These are phyloP conservation scores for Tripidium arundinaceum DNA, from an alignment of 202 grass and related monocot genomes.

Conservation along the genomic window DNA sequence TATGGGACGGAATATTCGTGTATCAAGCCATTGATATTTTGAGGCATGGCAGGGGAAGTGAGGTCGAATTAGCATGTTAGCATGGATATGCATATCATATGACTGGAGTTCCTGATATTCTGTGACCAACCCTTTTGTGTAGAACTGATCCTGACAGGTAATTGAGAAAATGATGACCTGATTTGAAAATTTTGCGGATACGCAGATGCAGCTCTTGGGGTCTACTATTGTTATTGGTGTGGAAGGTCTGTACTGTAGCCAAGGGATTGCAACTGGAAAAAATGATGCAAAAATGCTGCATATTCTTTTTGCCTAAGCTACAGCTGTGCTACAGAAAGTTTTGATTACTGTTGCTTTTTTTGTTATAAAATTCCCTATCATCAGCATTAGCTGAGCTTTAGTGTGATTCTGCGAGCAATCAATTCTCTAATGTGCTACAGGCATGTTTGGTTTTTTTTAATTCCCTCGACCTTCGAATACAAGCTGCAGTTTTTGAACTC, in stretches of 20 bases:
- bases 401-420: not conserved
- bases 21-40: not conserved
- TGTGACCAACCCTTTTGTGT: not conserved
- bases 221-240: not conserved
- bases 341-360: not conserved
- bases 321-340: not conserved
- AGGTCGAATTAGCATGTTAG: not conserved
- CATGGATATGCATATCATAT: not conserved
- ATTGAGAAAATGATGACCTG: not conserved
- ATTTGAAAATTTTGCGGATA: not conserved
- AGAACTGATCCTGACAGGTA: conserved; percentile 5
- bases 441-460: not conserved
- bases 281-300: not conserved
- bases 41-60: not conserved
- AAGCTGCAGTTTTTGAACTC: no score
- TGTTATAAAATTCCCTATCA: not conserved
- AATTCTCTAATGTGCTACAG: not conserved
- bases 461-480: not conserved
- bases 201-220: not conserved
- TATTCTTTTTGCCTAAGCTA: conserved; percentile 4
- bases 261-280: not conserved
- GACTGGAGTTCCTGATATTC: not conserved
- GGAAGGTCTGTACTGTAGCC: conserved; percentile 3
- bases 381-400: not conserved
- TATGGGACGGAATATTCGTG: not conserved